Evolutionary conservation across 371 early-diverging fungal species (phyloP), one percentile per base, ranked within the genome.

Genomic region (Circinella minor): DNA sequence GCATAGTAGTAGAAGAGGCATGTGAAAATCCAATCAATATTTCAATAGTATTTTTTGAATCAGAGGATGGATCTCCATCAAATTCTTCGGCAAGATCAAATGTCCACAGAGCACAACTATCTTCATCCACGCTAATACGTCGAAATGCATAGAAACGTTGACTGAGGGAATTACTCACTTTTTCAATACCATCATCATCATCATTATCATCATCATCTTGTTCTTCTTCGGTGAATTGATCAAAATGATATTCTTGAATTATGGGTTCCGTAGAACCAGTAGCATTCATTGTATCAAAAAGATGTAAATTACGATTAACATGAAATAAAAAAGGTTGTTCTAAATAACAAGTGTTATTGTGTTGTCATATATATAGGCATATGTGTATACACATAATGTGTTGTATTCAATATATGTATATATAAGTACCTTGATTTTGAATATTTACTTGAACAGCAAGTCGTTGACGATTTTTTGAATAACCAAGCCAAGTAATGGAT

Each of bases 211-310:
- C 65, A 34, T 48, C 51, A n/a, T 51, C 14, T 57, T 34, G 10
- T 57, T 57, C 27, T 17, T 27, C 10, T 17, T 37, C 57, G 18
- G 57, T 57, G 10, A 57, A 6, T 27, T 65, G 34, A 14, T 65
- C 65, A 37, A 65, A 65, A n/a, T 54, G 54, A 14, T 65, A 18
- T 17, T 65, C 54, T 14, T n/a, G 36, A 36, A 65, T 65, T 9
- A 10, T 14, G 1, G 49, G 65, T 17, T 65, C 65, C 36, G 48
- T 6, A 5, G 65, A 37, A 11, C 38, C n/a, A 27, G 62, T 6
- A 11, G 65, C 65, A 65, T 65, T 65, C 36, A 65, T 18, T 4
- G 36, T 65, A n/a, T 65, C 65, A 18, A 51, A 65, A n/a, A 65
- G 51, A 10, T 65, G 65, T 37, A 65, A 27, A 7, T 65, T 37